A percentile compares a stretch with the other conserved stretches of the same genome.
These are phyloP conservation scores for Globisporangium abappressorium DNA, from an alignment of 352 stramenopile genomes.

Conservation along the genomic window DNA sequence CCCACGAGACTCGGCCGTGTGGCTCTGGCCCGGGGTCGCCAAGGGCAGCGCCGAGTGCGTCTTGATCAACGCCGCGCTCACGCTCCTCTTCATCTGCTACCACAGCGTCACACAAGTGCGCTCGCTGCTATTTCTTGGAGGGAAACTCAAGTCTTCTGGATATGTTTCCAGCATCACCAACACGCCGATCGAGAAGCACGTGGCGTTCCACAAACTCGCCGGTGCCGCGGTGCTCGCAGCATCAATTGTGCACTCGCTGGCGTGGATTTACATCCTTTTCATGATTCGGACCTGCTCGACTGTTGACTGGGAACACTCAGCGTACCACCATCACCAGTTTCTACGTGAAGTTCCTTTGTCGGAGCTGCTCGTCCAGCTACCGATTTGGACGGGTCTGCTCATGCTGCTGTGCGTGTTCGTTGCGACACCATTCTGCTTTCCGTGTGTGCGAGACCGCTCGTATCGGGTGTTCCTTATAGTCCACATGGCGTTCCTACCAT, in stretches of 20 bases:
- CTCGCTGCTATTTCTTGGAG: background rate
- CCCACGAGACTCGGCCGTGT: slow-evolving; percentile 25
- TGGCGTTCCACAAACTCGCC: slow-evolving; percentile 35
- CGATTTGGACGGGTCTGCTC: slow-evolving; percentile 41
- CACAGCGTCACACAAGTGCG: slow-evolving; percentile 24
- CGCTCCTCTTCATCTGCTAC: slow-evolving; percentile 36
- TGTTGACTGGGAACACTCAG: slow-evolving; percentile 22
- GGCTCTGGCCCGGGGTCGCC: slow-evolving; percentile 26
- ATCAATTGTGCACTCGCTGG: slow-evolving; percentile 32
- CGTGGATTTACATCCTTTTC: slow-evolving; percentile 32
- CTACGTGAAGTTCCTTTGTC: slow-evolving; percentile 18
- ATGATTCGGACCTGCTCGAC: slow-evolving; percentile 13
- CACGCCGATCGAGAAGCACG: slow-evolving; percentile 30
- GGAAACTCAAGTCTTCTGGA: background rate
- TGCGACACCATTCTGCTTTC: slow-evolving; percentile 26
- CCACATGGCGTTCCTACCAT: slow-evolving; percentile 32
- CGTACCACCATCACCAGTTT: slow-evolving; percentile 16
- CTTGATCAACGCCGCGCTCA: slow-evolving; percentile 32
- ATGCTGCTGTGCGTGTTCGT: slow-evolving; percentile 29
- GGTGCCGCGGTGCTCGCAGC: slow-evolving; percentile 26
- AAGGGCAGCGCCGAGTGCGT: slow-evolving; percentile 44
- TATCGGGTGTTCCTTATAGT: slow-evolving; percentile 30
- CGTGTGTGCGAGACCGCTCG: slow-evolving; percentile 16
- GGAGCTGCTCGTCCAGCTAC: slow-evolving; percentile 18
- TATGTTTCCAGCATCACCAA: background rate